Percentiles rank a stretch among this genome's conserved stretches.
These are phyloP conservation scores for Chlorella variabilis DNA, from an alignment of 163 green algal genomes.

Conservation along the genomic window DNA sequence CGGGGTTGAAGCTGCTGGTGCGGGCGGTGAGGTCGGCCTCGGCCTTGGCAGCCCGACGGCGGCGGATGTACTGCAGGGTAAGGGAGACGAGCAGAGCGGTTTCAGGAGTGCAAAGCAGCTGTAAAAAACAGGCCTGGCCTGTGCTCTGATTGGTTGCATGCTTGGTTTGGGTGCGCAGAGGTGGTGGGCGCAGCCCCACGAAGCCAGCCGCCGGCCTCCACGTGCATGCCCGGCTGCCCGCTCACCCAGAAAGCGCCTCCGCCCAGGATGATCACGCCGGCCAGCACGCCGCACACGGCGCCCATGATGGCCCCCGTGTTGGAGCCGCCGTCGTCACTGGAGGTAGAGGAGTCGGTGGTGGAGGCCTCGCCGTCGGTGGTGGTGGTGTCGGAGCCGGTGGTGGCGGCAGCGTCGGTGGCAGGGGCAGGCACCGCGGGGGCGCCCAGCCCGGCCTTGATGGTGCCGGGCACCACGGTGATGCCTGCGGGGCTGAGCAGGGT, in stretches of 20 bases:
- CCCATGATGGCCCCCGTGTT: slow-evolving; percentile 38
- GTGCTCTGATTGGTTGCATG: no score
- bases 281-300: slow-evolving; percentile 21
- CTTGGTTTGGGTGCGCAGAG: no score
- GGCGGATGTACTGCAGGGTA: background rate
- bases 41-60: background rate
- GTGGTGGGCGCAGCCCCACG: no score
- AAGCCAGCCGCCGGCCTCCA: no score
- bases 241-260: slow-evolving; percentile 24
- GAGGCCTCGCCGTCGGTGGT: background rate
- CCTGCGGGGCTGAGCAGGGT: slow-evolving; percentile 15
- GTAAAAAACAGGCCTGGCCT: no score
- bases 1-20: slow-evolving; percentile 26
- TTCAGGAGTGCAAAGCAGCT: no score
- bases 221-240: background rate
- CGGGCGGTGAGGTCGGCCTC: background rate
- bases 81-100: no score
- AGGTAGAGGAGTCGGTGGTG: background rate
- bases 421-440: slow-evolving; percentile 11
- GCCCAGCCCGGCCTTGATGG: slow-evolving; percentile 28
- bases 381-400: background rate
- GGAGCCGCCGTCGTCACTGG: background rate
- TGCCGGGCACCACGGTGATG: slow-evolving; percentile 14
- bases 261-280: background rate
- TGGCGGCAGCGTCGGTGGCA: background rate